Evolutionary conservation across 441 rosid genomes (phyloP).

Genomic region (Kokia cookei): DNA sequence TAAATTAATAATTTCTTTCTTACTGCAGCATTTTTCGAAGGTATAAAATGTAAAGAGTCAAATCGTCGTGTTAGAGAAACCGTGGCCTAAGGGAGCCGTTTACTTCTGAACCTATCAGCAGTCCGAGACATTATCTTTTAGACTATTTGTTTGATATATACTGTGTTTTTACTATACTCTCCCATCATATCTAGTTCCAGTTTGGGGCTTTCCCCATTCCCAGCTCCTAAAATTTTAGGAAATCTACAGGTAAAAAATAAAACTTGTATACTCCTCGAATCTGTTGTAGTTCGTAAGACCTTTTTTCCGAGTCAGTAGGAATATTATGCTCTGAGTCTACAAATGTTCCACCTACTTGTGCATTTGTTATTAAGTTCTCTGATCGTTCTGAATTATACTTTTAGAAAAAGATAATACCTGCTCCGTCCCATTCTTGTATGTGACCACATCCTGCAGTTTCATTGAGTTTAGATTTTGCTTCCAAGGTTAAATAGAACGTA

Average conservation of each 20-base stretch:
- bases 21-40: background rate
- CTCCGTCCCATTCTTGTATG: slow-evolving; percentile 64
- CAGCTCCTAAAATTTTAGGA: background rate
- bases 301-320: background rate
- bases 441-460: slow-evolving; percentile 61
- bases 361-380: background rate
- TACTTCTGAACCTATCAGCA: background rate
- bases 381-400: background rate
- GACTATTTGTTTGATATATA: background rate
- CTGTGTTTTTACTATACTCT: background rate
- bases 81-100: background rate
- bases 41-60: background rate
- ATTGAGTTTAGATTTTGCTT: slow-evolving; percentile 13
- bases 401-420: slow-evolving; percentile 46
- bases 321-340: background rate
- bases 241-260: background rate
- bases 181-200: background rate
- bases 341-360: background rate
- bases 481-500: slow-evolving; percentile 2
- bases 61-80: background rate
- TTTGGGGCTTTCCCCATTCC: background rate
- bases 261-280: background rate
- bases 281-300: background rate
- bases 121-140: background rate
- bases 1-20: background rate